Conservation (phyloP, 106 monocot genomes). For the Gastrodia elata region DNA sequence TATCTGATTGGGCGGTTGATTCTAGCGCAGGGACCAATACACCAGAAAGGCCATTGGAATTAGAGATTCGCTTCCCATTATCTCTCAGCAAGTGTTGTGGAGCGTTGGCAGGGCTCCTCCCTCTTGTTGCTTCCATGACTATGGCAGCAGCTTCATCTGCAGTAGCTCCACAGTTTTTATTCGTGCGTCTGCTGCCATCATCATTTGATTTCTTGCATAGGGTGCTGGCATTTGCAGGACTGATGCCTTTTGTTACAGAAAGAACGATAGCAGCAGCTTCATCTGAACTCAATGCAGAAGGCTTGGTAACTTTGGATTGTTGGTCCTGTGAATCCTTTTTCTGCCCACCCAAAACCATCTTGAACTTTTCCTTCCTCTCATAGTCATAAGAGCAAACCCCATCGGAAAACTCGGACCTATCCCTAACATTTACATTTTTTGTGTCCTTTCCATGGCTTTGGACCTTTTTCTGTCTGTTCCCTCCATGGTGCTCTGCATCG, state of each 20-base stretch:
- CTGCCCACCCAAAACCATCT: constrained; percentile 52
- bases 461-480: constrained; percentile 14
- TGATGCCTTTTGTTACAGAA: constrained; percentile 62
- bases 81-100: background rate
- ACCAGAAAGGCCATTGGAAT: constrained; percentile 17
- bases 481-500: constrained; percentile 3
- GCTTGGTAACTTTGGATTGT: constrained; percentile 9
- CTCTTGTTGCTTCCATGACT: background rate
- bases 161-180: constrained; percentile 5
- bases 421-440: constrained; percentile 4
- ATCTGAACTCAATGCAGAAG: constrained; percentile 45
- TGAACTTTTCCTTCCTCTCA: constrained; percentile 60
- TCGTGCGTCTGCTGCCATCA: background rate
- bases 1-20: constrained; percentile 1
- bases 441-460: constrained; percentile 4
- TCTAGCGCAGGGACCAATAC: constrained; percentile 1
- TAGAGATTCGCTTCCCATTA: constrained; percentile 1
- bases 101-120: background rate
- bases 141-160: constrained; percentile 7
- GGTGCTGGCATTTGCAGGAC: constrained; percentile 34
- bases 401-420: constrained; percentile 27
- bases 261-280: constrained; percentile 76
- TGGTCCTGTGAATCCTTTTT: constrained; percentile 46
- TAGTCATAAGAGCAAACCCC: constrained; percentile 20
- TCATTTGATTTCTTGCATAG: constrained; percentile 4